A percentile compares a stretch with the other conserved stretches of the same genome.
phyloP scores from a whole-genome alignment of 2,329 filamentous ascomycete genomes.

The Pseudogymnoascus sp. region DNA sequence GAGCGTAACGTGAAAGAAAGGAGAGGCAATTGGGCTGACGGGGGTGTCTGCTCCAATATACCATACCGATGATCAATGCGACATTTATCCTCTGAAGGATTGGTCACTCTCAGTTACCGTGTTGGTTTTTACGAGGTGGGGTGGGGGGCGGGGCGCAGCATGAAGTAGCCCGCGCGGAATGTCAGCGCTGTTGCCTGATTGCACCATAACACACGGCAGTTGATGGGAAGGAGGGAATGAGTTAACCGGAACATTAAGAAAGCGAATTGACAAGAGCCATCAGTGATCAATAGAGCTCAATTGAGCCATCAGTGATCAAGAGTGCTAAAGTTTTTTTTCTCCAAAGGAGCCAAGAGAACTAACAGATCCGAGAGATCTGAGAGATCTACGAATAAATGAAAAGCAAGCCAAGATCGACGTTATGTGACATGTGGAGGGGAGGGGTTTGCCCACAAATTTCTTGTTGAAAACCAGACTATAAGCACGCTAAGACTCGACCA shows the following conservation, averaged over 20 bases:
- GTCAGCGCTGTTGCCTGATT: neutral
- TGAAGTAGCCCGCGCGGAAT: neutral
- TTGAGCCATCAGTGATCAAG: neutral
- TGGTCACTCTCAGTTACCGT: neutral
- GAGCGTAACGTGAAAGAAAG: neutral
- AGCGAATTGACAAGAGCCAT: neutral
- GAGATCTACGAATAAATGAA: neutral
- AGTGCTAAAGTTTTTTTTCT: neutral
- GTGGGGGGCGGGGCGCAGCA: neutral
- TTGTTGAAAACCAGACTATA: neutral
- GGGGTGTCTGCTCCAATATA: neutral
- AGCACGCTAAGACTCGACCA: neutral
- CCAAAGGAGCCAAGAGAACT: neutral
- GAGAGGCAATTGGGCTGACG: neutral
- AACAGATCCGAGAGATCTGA: neutral
- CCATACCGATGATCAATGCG: neutral
- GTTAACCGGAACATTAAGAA: neutral
- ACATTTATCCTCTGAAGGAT: neutral
- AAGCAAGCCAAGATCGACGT: neutral
- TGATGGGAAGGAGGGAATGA: neutral
- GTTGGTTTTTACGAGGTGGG: neutral
- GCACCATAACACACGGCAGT: neutral
- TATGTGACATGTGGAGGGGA: neutral
- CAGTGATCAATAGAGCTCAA: neutral
- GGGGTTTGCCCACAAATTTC: neutral